A percentile compares a stretch with the other conserved stretches of the same genome.
Evolutionary conservation across 163 green algal species (phyloP).

Genomic region (Volvox carteri): DNA sequence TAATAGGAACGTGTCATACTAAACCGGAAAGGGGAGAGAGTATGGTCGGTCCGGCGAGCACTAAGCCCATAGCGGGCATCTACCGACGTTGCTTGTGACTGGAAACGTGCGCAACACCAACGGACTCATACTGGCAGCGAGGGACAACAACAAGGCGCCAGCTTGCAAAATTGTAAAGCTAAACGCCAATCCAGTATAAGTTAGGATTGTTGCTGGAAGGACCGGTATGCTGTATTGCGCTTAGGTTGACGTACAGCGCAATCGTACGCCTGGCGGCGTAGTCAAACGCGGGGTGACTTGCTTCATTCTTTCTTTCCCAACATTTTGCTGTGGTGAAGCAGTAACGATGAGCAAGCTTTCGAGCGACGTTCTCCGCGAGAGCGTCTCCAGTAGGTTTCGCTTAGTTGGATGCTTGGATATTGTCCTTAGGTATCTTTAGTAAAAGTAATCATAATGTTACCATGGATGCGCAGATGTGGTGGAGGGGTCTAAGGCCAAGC

Average conservation of each 20-base stretch:
- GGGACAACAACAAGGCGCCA: no score
- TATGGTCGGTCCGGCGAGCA: no score
- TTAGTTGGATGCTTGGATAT: not conserved
- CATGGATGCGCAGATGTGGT: constrained; percentile 79
- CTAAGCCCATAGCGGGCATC: no score
- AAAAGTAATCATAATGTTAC: not conserved
- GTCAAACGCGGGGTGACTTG: not conserved
- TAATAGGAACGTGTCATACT: no score
- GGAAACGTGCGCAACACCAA: no score
- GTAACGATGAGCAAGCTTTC: constrained; percentile 81
- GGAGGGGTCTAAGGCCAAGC: constrained; percentile 90
- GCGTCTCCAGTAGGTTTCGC: constrained; percentile 72
- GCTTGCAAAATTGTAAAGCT: no score
- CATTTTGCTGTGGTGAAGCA: constrained; percentile 43
- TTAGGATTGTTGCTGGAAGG: no score
- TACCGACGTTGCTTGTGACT: no score
- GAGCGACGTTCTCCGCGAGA: constrained; percentile 87
- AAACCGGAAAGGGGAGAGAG: no score
- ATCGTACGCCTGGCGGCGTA: constrained; percentile 13
- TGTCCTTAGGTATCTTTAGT: not conserved
- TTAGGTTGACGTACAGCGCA: not conserved
- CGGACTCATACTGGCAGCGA: no score
- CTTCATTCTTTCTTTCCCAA: constrained; percentile 12
- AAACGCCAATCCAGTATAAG: no score
- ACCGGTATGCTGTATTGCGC: no score